A percentile compares a stretch with the other conserved stretches of the same genome.
These are phyloP conservation scores for Didymella keratinophila DNA, from an alignment of 2,329 filamentous ascomycete species.

Conservation along the genomic window DNA sequence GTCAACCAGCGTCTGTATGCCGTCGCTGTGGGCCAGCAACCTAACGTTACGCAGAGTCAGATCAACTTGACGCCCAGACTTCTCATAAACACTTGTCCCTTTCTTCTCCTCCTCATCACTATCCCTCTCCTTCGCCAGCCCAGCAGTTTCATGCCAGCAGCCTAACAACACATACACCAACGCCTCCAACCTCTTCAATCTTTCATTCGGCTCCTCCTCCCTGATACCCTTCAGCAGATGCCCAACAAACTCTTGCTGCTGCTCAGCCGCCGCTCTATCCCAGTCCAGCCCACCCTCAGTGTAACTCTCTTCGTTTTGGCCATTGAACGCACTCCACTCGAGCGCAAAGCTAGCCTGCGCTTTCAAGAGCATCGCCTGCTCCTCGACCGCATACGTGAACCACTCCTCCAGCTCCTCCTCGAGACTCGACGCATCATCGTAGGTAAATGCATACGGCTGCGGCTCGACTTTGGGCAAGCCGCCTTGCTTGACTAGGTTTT, in stretches of 20 bases:
- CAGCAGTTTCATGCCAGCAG: slow-evolving; percentile 60
- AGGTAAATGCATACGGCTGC: slow-evolving; percentile 77
- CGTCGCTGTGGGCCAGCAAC: slow-evolving; percentile 52
- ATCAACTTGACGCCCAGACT: slow-evolving; percentile 53
- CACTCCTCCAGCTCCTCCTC: slow-evolving; percentile 95
- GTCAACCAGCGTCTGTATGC: slow-evolving; percentile 52
- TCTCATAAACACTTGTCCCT: slow-evolving; percentile 29
- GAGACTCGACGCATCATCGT: slow-evolving; percentile 64
- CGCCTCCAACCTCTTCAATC: slow-evolving; percentile 52
- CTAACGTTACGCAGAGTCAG: slow-evolving; percentile 56
- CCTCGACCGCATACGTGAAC: slow-evolving; percentile 91
- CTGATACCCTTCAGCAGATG: slow-evolving; percentile 48
- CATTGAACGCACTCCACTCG: slow-evolving; percentile 65
- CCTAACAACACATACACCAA: slow-evolving; percentile 58
- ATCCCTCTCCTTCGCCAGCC: slow-evolving; percentile 31
- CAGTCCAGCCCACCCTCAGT: slow-evolving; percentile 64
- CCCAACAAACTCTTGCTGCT: slow-evolving; percentile 65
- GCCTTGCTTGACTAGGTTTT: slow-evolving; percentile 54
- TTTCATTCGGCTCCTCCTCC: slow-evolving; percentile 37
- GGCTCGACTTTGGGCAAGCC: slow-evolving; percentile 50
- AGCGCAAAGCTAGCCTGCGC: slow-evolving; percentile 80
- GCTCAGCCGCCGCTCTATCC: slow-evolving; percentile 68
- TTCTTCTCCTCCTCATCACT: slow-evolving; percentile 18
- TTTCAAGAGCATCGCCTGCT: slow-evolving; percentile 79
- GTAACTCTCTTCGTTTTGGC: slow-evolving; percentile 51